Percentiles rank a stretch among this genome's conserved stretches.
phyloP scores from a whole-genome alignment of 1,139 yeast species.

The Hyphopichia buzzinii region DNA sequence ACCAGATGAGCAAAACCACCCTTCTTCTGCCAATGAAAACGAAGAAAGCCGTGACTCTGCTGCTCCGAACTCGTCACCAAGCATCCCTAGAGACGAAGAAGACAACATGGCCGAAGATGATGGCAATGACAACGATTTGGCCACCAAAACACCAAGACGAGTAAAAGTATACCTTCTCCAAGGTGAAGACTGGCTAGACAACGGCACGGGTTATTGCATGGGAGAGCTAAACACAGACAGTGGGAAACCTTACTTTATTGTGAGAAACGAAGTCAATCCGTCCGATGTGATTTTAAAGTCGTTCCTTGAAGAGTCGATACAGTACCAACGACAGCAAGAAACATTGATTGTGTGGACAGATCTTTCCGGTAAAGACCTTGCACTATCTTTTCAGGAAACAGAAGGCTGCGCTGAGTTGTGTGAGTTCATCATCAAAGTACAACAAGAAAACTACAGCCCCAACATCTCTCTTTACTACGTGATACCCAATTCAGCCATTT shows the following conservation, averaged over 20 bases:
- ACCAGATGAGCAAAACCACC: too few relatives aligned
- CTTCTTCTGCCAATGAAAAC: too few relatives aligned
- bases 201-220: conserved; percentile 88
- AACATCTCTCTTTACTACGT: conserved; percentile 74
- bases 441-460: conserved; percentile 57
- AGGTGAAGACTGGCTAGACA: conserved; percentile 85
- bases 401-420: conserved; percentile 86
- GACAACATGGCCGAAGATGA: neutral
- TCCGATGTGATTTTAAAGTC: conserved; percentile 63
- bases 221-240: conserved; percentile 54
- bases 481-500: conserved; percentile 39
- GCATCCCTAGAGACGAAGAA: neutral
- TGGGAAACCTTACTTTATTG: conserved; percentile 61
- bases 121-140: neutral
- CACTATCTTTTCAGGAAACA: conserved; percentile 88
- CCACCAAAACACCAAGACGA: conserved; percentile 51
- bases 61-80: conserved; percentile 1
- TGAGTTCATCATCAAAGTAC: conserved; percentile 72
- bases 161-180: conserved; percentile 85
- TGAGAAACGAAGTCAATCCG: conserved; percentile 66
- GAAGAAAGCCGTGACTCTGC: too few relatives aligned
- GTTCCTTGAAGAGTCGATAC: conserved; percentile 67
- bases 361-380: conserved; percentile 72
- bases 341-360: conserved; percentile 96
- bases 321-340: conserved; percentile 92